Conservation (phyloP, 352 stramenopile species). For the Globisporangium spinosum region DNA sequence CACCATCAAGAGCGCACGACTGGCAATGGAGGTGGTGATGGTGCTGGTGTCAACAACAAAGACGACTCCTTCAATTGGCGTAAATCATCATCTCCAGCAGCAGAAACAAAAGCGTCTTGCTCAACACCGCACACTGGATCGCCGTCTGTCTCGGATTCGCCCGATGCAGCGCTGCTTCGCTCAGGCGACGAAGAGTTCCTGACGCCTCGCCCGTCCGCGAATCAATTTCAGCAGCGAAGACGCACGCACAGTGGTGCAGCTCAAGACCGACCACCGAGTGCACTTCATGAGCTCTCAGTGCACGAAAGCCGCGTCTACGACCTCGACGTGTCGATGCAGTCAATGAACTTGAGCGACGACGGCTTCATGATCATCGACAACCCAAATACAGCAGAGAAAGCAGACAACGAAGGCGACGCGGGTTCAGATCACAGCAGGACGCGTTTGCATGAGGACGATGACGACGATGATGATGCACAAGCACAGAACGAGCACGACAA, state of each 20-base stretch:
- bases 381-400: neutral
- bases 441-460: conserved; percentile 22
- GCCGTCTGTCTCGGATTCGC: conserved; percentile 2
- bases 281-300: conserved; percentile 7
- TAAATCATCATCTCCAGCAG: neutral
- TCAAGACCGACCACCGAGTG: neutral
- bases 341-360: conserved; percentile 61
- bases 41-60: neutral
- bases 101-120: neutral
- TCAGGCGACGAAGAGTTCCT: conserved; percentile 12
- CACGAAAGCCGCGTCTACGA: conserved; percentile 19
- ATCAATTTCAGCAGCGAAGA: neutral
- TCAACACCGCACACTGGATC: conserved; percentile 9
- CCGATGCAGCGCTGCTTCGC: conserved; percentile 4
- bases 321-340: conserved; percentile 70
- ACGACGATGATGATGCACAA: conserved; percentile 23
- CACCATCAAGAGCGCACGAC: neutral
- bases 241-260: neutral
- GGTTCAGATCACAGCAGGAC: neutral
- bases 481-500: conserved; percentile 24
- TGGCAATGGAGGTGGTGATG: neutral
- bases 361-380: conserved; percentile 18
- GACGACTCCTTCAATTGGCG: neutral
- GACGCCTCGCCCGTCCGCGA: conserved; percentile 11
- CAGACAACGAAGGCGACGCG: neutral